These are phyloP conservation scores for Gynochthodes officinalis DNA, from an alignment of 257 asterid genomes.

Conservation along the genomic window DNA sequence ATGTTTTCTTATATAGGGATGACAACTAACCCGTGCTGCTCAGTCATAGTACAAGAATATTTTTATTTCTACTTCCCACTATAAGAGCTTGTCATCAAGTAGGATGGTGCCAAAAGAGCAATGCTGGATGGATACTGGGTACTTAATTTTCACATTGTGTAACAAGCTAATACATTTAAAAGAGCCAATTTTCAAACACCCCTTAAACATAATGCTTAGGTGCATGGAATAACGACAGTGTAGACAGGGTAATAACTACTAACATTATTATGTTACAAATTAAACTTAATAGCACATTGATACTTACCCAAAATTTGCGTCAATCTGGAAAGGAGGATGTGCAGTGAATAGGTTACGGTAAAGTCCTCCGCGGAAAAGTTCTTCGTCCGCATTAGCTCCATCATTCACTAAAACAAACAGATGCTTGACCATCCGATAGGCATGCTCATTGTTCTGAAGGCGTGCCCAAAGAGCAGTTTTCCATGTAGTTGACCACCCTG, in stretches of 20 bases:
- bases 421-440: constrained; percentile 71
- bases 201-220: background rate
- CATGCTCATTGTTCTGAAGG: constrained; percentile 53
- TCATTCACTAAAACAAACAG: constrained; percentile 53
- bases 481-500: constrained; percentile 86
- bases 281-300: background rate
- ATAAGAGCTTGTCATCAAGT: background rate
- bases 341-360: constrained; percentile 72
- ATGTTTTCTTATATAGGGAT: too few relatives aligned
- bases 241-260: background rate
- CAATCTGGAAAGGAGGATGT: constrained; percentile 88
- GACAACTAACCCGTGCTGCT: too few relatives aligned
- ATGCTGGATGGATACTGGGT: background rate
- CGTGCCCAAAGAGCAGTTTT: constrained; percentile 72
- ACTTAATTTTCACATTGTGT: background rate
- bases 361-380: too few relatives aligned
- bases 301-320: constrained; percentile 77
- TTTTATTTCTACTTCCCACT: background rate
- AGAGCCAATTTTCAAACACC: background rate
- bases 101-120: background rate
- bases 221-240: background rate
- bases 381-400: constrained; percentile 39
- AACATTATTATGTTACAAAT: background rate
- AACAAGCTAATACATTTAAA: background rate
- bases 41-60: too few relatives aligned